Base-by-base conservation (phyloP, 2,329 filamentous ascomycete genomes). In the Pyricularia pennisetigena region DNA sequence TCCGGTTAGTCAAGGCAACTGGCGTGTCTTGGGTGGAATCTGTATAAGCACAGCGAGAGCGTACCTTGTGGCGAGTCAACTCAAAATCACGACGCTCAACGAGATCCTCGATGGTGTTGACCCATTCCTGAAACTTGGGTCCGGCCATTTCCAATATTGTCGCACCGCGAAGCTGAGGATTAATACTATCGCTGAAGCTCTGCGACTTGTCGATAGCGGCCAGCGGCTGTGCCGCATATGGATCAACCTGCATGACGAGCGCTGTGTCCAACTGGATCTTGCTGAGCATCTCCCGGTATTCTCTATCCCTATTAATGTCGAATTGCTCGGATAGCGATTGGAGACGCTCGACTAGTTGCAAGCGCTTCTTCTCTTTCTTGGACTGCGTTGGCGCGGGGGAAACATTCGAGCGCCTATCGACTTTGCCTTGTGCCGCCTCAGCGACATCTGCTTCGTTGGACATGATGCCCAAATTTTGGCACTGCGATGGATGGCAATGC, bases 231-330 rank as follows among this genome's bases (percentile, higher is more conserved):
- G 81, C 80, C 26, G 85, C 83, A 77, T 97, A 96, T 0, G 92
- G 90, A 74, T 97, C 90, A 67, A 95, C 91, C 72, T 91, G 89
- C 77, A 93, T 89, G 72, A 97, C 92, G 64, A 97, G 85, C 69
- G 87, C 92, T 79, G 94, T 93, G 78, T 97, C 94, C 71, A 92
- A 89, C 79, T 97, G 94, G n/a, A 97, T 88, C 72, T 92, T 92
- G 74, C 95, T 90, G 2, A 97, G 85, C 78, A 97, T 93, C 72
- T 95, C 91, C 70, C 94, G 88, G 78, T 97, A 98, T 74, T 93
- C 89, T 71, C 86, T 83, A 77, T 97, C 93, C 71, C 92, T 87
- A 75, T 97, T 93, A 71, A 90, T 86, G 71, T 88, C 87, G 79
- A 97, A 94, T 72, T 89, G 88, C 68, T 90, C 87, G 68, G 90